A percentile compares a stretch with the other conserved stretches of the same genome.
These are phyloP conservation scores for Colletotrichum eremochloae DNA, from an alignment of 2,329 filamentous ascomycete genomes.

Conservation along the genomic window DNA sequence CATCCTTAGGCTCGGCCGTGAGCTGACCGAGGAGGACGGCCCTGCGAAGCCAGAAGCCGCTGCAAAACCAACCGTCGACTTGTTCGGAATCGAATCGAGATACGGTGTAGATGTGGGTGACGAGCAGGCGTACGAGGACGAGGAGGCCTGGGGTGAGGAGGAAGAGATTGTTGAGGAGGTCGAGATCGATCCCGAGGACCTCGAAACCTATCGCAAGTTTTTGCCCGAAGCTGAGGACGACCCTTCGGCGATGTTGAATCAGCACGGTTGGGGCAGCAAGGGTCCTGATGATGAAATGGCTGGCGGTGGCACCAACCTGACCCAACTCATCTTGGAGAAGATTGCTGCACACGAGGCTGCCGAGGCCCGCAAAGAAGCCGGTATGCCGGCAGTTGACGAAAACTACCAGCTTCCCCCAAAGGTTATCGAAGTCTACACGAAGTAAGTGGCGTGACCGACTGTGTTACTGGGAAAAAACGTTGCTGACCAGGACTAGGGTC, in stretches of 20 bases:
- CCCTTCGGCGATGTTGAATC: constrained; percentile 71
- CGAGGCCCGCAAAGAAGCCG: constrained; percentile 58
- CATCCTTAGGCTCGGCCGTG: constrained; percentile 90
- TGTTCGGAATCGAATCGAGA: constrained; percentile 85
- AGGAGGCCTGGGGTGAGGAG: constrained; percentile 83
- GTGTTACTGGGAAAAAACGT: neutral
- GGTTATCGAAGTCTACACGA: constrained; percentile 93
- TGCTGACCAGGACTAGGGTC: constrained; percentile 65
- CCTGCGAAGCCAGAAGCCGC: constrained; percentile 55
- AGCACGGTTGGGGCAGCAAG: constrained; percentile 68
- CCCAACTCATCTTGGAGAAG: constrained; percentile 93
- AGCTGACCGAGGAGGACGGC: constrained; percentile 85
- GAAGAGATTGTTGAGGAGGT: constrained; percentile 79
- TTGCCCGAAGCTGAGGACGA: constrained; percentile 80
- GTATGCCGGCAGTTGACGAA: constrained; percentile 80
- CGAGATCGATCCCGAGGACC: constrained; percentile 89
- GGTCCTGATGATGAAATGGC: constrained; percentile 57
- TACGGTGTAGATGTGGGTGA: constrained; percentile 70
- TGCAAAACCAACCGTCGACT: constrained; percentile 60
- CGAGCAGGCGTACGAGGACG: constrained; percentile 64
- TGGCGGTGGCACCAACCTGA: constrained; percentile 79
- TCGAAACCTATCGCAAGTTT: constrained; percentile 93
- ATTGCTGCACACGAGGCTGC: constrained; percentile 91
- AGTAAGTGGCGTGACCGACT: constrained; percentile 64
- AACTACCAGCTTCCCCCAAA: constrained; percentile 90